Conservation (phyloP, 2,329 filamentous ascomycete genomes). For the Pseudopyrenochaeta lycopersici region DNA sequence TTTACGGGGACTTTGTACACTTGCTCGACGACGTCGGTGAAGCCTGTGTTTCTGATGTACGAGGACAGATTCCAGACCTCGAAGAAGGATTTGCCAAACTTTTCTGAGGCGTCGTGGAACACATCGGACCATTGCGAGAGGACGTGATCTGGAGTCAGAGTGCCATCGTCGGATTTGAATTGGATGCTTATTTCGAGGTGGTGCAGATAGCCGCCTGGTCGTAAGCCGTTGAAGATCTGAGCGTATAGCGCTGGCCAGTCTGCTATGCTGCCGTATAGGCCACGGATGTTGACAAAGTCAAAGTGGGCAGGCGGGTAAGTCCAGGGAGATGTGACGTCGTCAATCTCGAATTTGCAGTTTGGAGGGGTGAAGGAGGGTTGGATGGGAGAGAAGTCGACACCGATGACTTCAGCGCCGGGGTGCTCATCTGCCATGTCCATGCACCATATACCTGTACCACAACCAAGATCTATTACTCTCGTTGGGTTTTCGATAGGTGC, state of each 20-base stretch:
- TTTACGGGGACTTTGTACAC: conserved; percentile 42
- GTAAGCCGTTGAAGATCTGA: conserved; percentile 35
- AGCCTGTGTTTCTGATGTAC: conserved; percentile 37
- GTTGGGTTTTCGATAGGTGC: conserved; percentile 31
- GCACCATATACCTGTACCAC: conserved; percentile 42
- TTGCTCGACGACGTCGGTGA: conserved; percentile 34
- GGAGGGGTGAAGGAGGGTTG: conserved; percentile 56
- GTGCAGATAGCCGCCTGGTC: conserved; percentile 52
- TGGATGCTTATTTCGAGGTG: conserved; percentile 53
- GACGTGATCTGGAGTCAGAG: conserved; percentile 40
- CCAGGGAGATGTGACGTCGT: conserved; percentile 54
- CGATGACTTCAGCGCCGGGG: conserved; percentile 51
- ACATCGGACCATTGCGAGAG: conserved; percentile 34
- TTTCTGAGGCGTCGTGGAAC: conserved; percentile 32
- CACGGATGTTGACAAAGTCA: conserved; percentile 56
- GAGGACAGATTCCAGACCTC: conserved; percentile 36
- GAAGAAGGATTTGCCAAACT: conserved; percentile 37
- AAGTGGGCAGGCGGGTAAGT: conserved; percentile 38
- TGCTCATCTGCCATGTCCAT: conserved; percentile 39
- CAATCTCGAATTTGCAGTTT: conserved; percentile 57
- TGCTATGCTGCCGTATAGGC: conserved; percentile 53
- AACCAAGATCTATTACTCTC: conserved; percentile 34
- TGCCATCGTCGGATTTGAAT: conserved; percentile 51
- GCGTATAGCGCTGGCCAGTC: conserved; percentile 53
- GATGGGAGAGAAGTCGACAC: conserved; percentile 58